Evolutionary conservation across 2,329 filamentous ascomycete species (phyloP), one percentile per base, ranked within the genome.

Genomic region (Colletotrichum chrysophilum): DNA sequence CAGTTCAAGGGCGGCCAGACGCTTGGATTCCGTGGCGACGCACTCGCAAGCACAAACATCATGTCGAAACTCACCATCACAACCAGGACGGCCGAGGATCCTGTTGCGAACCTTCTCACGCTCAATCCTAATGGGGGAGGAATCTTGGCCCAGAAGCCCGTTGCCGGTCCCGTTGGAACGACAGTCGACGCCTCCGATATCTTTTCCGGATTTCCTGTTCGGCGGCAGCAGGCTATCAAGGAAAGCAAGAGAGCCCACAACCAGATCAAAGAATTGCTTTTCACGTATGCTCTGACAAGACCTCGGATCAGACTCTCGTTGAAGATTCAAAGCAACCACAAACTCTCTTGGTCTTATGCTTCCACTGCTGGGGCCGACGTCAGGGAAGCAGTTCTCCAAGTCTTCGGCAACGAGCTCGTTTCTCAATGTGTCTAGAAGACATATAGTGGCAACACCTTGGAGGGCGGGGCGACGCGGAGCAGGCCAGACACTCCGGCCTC

Each of bases 21-120:
- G 36, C 88, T 96, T n/a, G 94, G 94, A 3, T 96, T 96, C 80
- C 90, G 94, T 43, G 94, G 94, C 24, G 91, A 95, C 80, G 94
- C 94, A 18, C 85, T 96, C 75, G 93, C 94, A 52, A 92, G 91
- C 81, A 88, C 89, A 74, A 93, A 91, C 75, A 87, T 89, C 56
- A 81, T 95, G 73, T 91, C 91, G 48, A 86, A 88, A 5, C 84
- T 96, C 58, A 86, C 84, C 9, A 85, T 96, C 66, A 93, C 88
- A 16, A 96, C 94, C 5, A 90, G 91, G 76, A 91, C 91, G 4
- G 85, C 89, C 36, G 87, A 88, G 4, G 93, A 95, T 76, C 82
- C 88, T 2, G 87, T 93, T 8, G 94, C 91, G 2, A 85, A 86
- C 5, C 80, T 81, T 9, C 81, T 92, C n/a, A 83, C 84, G 7